A percentile compares a stretch with the other conserved stretches of the same genome.
These are phyloP conservation scores for Ophiognomonia clavigignenti-juglandacearum DNA, from an alignment of 2,329 filamentous ascomycete species.

Conservation along the genomic window DNA sequence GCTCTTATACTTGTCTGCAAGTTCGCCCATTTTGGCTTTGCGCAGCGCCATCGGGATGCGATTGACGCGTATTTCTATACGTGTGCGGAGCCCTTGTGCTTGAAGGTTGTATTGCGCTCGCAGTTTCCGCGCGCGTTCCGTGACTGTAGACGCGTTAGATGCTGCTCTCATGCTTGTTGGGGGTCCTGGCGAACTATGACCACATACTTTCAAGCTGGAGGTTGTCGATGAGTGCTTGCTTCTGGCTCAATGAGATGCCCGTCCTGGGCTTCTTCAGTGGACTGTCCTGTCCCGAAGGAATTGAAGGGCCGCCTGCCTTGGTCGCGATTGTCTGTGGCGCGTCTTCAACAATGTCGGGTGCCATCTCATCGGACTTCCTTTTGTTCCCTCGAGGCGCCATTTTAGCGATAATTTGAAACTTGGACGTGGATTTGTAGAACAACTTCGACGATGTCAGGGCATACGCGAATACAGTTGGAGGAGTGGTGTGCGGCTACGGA, in stretches of 20 bases:
- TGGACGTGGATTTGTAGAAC: too few species aligned
- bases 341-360: constrained; percentile 20
- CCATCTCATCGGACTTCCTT: constrained; percentile 36
- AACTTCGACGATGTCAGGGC: too few species aligned
- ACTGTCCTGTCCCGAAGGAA: constrained; percentile 43
- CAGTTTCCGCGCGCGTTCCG: constrained; percentile 80
- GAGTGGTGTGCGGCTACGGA: not conserved
- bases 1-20: constrained; percentile 33
- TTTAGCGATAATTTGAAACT: constrained; percentile 22
- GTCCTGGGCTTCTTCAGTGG: constrained; percentile 58
- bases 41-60: constrained; percentile 78
- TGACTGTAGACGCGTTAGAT: constrained; percentile 51
- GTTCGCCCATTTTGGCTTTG: constrained; percentile 75
- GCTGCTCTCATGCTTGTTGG: not conserved
- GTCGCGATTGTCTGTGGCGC: constrained; percentile 27
- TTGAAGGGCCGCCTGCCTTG: constrained; percentile 26
- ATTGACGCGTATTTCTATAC: constrained; percentile 90
- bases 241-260: constrained; percentile 65
- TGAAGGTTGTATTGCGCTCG: constrained; percentile 86
- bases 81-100: constrained; percentile 75
- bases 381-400: constrained; percentile 45
- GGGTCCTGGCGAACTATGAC: not conserved
- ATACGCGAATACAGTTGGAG: too few species aligned
- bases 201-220: constrained; percentile 77
- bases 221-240: constrained; percentile 84